phyloP scores from a whole-genome alignment of 768 basidiomycete species.

The Leccinum disarticulatum region DNA sequence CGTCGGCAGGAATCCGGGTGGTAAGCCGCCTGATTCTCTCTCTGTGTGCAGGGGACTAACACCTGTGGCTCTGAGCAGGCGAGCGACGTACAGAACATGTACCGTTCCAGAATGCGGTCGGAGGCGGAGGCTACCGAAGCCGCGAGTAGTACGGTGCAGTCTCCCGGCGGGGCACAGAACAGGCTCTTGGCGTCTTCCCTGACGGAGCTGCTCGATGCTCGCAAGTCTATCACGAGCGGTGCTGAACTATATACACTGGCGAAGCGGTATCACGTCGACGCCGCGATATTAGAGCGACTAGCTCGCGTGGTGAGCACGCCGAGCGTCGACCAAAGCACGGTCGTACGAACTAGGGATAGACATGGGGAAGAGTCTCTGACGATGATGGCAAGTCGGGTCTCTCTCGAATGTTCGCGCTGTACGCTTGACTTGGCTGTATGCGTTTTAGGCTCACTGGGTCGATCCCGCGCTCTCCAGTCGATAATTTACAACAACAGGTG shows the following conservation, averaged over 20 bases:
- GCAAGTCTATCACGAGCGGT: slow-evolving; percentile 46
- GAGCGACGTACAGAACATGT: slow-evolving; percentile 42
- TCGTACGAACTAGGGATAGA: slow-evolving; percentile 44
- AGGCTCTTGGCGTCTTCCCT: slow-evolving; percentile 54
- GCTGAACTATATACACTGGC: slow-evolving; percentile 52
- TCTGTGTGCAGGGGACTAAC: not conserved
- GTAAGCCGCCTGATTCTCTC: slow-evolving; percentile 36
- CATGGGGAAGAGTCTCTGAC: slow-evolving; percentile 56
- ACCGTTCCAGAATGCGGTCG: slow-evolving; percentile 52
- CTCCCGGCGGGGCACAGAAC: slow-evolving; percentile 41
- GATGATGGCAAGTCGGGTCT: slow-evolving; percentile 44
- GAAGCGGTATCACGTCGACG: slow-evolving; percentile 54
- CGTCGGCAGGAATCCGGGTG: slow-evolving; percentile 35
- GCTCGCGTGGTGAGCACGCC: slow-evolving; percentile 62
- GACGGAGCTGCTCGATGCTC: slow-evolving; percentile 58
- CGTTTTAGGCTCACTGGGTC: slow-evolving; percentile 28
- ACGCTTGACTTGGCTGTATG: not conserved
- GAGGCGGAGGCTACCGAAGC: slow-evolving; percentile 51
- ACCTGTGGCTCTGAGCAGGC: slow-evolving; percentile 2
- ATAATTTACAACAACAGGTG: not conserved
- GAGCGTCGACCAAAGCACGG: slow-evolving; percentile 50
- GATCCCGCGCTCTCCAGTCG: slow-evolving; percentile 16
- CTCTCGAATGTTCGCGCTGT: not conserved
- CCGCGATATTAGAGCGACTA: slow-evolving; percentile 49
- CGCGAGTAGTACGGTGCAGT: slow-evolving; percentile 8